A percentile compares a stretch with the other conserved stretches of the same genome.
Conservation (phyloP, 192 early-diverging fungal species). For the Coemansia sp. region DNA sequence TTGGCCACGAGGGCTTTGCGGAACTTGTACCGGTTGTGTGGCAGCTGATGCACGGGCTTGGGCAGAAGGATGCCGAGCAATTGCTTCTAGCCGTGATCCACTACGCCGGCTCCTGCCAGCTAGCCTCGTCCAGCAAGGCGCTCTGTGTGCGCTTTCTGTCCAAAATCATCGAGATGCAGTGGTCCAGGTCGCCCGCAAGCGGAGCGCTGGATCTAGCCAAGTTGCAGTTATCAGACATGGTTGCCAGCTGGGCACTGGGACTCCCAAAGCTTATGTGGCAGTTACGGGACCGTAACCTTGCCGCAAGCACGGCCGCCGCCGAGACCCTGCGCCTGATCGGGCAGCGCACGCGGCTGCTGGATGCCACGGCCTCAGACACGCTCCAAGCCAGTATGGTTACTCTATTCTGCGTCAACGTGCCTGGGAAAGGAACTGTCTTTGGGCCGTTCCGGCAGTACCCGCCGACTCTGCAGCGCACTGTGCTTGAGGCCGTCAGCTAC, state of each 20-base stretch:
- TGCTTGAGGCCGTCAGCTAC: conserved; percentile 34
- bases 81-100: conserved; percentile 27
- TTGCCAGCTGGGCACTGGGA: conserved; percentile 27
- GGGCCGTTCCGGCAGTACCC: conserved; percentile 46
- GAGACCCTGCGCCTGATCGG: conserved; percentile 32
- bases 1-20: conserved; percentile 30
- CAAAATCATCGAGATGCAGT: conserved; percentile 26
- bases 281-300: conserved; percentile 43
- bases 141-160: conserved; percentile 34
- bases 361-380: conserved; percentile 5
- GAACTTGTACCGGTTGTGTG: conserved; percentile 35
- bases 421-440: conserved; percentile 38
- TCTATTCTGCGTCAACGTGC: conserved; percentile 47
- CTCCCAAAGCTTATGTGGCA: conserved; percentile 52
- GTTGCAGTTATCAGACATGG: conserved; percentile 7
- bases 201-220: conserved; percentile 9
- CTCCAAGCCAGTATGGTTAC: conserved; percentile 39
- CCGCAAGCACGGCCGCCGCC: conserved; percentile 27
- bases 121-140: conserved; percentile 35
- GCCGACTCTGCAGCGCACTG: conserved; percentile 24
- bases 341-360: conserved; percentile 42
- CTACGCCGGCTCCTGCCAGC: conserved; percentile 19
- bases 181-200: conserved; percentile 11
- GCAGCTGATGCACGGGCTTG: conserved; percentile 24
- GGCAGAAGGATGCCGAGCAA: conserved; percentile 18